Base-by-base conservation (phyloP, 2,329 filamentous ascomycete genomes). In the Fusarium sublunatum region DNA sequence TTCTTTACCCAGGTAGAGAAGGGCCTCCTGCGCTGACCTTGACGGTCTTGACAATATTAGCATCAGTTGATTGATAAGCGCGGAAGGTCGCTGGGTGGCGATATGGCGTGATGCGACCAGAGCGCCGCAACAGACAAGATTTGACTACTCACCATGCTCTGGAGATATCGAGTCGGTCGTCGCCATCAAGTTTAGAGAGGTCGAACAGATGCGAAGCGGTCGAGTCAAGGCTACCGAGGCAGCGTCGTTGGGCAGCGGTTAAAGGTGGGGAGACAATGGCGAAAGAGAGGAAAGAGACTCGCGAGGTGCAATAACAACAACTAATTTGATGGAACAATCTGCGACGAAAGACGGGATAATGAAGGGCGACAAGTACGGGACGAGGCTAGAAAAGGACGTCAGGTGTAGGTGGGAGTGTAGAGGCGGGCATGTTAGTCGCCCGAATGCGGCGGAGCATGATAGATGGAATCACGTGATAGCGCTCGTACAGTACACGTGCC, bases 1-100 rank as follows among this genome's bases (percentile, higher is more conserved):
- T 93, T 93, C 83, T 93, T 96, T 82, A 99, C 92, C 91, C 94
- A 96, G 68, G 89, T 91, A 42, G 93, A 87, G 74, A 98, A 98
- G 24, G 93, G 94, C 64, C 91, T 88, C 70, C 93, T 89, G 66
- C 92, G 90, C 70, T 85, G 86, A 72, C 78, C 68, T 66, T 84
- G 83, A 67, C 88, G 86, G 76, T 93, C 90, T 93, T 77, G 69
- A 62, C 77, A 74, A 28, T 44, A 70, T 80, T 70, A 80, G 77
- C 50, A 31, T 59, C 24, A 49, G 41, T 46, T 29, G 29, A 54
- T 50, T 48, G 52, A 49, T 52, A 35, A 53, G 39, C 12, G 25
- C n/a, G n/a, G 22, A 36, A 39, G 15, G 45, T 47, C 40, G 11
- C 26, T 25, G 35, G 31, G 47, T 58, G 67, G 52, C 50, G 52